phyloP scores from a whole-genome alignment of 192 early-diverging fungal genomes.

The Coemansia furcata region DNA sequence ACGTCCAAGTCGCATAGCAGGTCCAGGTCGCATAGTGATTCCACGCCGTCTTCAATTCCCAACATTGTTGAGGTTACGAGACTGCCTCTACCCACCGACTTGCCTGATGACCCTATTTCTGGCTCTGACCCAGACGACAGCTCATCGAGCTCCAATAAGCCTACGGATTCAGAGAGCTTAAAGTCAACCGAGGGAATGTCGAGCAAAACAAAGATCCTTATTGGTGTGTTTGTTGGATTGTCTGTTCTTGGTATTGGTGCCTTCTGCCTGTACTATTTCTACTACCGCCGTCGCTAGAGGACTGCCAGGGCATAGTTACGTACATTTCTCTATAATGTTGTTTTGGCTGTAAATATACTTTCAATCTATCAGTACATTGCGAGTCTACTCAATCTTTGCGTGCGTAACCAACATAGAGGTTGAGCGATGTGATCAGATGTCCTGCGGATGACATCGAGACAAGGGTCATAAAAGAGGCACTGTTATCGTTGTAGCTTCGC shows the following conservation, averaged over 20 bases:
- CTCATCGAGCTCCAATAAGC: background rate
- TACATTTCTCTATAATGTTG: background rate
- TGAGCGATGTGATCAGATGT: no score
- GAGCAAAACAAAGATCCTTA: slow-evolving; percentile 22
- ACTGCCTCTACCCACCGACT: background rate
- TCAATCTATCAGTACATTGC: background rate
- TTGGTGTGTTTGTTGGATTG: slow-evolving; percentile 25
- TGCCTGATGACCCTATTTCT: background rate
- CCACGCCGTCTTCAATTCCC: background rate
- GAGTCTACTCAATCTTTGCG: no score
- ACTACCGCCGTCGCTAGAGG: slow-evolving; percentile 2
- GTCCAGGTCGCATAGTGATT: background rate
- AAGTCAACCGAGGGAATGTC: slow-evolving; percentile 20
- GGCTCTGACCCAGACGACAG: background rate
- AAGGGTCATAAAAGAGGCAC: no score
- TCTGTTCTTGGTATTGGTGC: slow-evolving; percentile 22
- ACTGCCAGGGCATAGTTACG: background rate
- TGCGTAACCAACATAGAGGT: no score
- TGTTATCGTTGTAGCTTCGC: no score
- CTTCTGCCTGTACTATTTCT: slow-evolving; percentile 29
- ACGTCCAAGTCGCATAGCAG: background rate
- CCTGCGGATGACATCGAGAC: background rate
- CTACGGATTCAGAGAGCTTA: background rate
- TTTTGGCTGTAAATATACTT: background rate
- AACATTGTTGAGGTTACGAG: slow-evolving; percentile 8